Evolutionary conservation across 106 monocot species (phyloP), one percentile per base, ranked within the genome.

Genomic region (Dendrobium officinale): DNA sequence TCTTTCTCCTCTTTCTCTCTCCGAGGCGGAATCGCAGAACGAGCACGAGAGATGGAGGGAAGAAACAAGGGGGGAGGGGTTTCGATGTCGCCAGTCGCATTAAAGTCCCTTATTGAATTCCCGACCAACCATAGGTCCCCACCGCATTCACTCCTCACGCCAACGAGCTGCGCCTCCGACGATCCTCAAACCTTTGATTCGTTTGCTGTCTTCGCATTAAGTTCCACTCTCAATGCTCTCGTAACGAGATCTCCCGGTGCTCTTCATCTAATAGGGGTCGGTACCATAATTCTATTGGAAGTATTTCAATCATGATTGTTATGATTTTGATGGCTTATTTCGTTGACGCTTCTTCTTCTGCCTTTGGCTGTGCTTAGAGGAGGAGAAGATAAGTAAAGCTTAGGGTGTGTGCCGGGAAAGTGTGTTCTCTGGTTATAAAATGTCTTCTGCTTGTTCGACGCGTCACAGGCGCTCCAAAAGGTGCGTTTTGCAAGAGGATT

Each of bases 381-480:
- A 44, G 75, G 42, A 42, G 11, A 16, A 43, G 41, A 44, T 15
- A 19, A 44, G 18, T 7, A 75, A 44, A 27, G 73, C 16, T 42
- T 40, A 19, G 7, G 4, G 18, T 40, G 26, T 8, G 20, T 17
- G 43, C 43, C 5, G 6, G 75, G 75, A 20, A n/a, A 31, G 18
- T 18, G 24, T 51, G 51, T 51, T 51, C 2, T 15, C 13, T 51
- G 51, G 16, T 51, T 51, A 24, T 47, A 75, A 47, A 7, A 44
- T 75, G 42, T 47, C 75, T 44, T 45, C 75, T 24, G 20, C 45
- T 75, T 75, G 4, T 26, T 47, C 75, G 9, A 9, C 22, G 75
- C 47, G 75, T 75, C 75, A 75, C 75, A 47, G 47, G n/a, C 75
- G 75, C 45, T 75, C 75, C 47, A 75, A 75, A 75, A 75, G 75